Base-by-base conservation (phyloP, 768 basidiomycete genomes). In the Hygrophorus russula region DNA sequence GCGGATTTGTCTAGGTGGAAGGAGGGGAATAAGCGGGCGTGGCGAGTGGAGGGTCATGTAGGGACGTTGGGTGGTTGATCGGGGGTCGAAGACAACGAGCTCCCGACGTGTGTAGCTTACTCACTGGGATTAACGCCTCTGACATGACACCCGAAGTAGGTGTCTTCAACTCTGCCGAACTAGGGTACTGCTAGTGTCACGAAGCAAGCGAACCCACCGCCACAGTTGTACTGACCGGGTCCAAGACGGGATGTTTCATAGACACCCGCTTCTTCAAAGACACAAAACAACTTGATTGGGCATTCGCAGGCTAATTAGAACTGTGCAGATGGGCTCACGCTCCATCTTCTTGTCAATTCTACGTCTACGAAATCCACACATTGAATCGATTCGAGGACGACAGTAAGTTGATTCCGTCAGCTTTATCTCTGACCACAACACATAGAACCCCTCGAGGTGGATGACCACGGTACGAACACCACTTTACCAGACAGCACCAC, bases 31-130 rank as follows among this genome's bases (percentile, higher is more conserved):
- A 72, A 80, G 48, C 76, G 71, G 71, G 64, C 67, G 0, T 83
- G 82, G 82, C 66, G 69, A 49, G 65, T 80, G 12, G 78, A 83
- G 40, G 69, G 71, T 0, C 73, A 80, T 53, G 68, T 81, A n/a
- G 78, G 78, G 9, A 59, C 57, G 28, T 54, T 76, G 50, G 46
- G 55, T 6, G 65, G 62, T 6, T 54, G 59, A 5, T 51, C 59
- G 3, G 53, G 57, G 2, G 58, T 52, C 12, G 42, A 41, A 1
- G 67, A 66, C 20, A 74, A 77, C 11, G 71, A 72, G 29, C 58
- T 79, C 9, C 75, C 73, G 10, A 56, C 62, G 5, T 71, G 71
- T 46, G 24, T 24, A 24, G 24, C 24, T 3, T 24, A 3, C 24
- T 24, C 7, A 7, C 24, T 24, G 24, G 24, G 7, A 3, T 24